Conservation (phyloP, 805 yeast genomes). For the Candida corydali region DNA sequence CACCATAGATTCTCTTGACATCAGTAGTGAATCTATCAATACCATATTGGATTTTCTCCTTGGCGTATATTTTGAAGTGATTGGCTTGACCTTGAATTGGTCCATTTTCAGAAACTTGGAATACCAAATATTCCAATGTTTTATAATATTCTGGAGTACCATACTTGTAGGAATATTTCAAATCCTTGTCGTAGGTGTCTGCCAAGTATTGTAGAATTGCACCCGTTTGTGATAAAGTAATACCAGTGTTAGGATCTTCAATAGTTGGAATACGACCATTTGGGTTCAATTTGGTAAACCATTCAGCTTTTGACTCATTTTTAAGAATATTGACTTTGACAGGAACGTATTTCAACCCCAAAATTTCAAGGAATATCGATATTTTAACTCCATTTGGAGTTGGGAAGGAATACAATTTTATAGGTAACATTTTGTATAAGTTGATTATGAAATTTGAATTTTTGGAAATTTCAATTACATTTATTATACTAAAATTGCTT, state of each 20-base stretch:
- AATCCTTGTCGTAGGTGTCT: slow-evolving; percentile 54
- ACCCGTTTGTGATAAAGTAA: slow-evolving; percentile 51
- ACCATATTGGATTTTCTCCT: slow-evolving; percentile 51
- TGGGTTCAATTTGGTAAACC: slow-evolving; percentile 54
- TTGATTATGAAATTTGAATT: too few species aligned
- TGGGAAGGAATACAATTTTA: slow-evolving; percentile 15
- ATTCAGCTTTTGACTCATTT: slow-evolving; percentile 49
- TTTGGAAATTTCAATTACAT: too few species aligned
- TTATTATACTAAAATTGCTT: too few species aligned
- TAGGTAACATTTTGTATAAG: too few species aligned
- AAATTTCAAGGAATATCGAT: slow-evolving; percentile 34
- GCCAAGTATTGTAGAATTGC: slow-evolving; percentile 57
- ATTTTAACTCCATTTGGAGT: slow-evolving; percentile 46
- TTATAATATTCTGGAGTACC: slow-evolving; percentile 45
- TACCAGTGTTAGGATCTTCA: slow-evolving; percentile 27
- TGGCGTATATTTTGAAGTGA: slow-evolving; percentile 43
- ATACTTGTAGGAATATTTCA: slow-evolving; percentile 37
- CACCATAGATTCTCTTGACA: slow-evolving; percentile 49
- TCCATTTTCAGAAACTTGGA: slow-evolving; percentile 49
- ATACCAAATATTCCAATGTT: slow-evolving; percentile 48
- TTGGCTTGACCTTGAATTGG: slow-evolving; percentile 61
- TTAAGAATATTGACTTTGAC: slow-evolving; percentile 36
- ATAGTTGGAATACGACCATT: slow-evolving; percentile 62
- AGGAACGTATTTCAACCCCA: slow-evolving; percentile 38
- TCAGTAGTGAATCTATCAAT: slow-evolving; percentile 49